Evolutionary conservation across 1,284 basidiomycete species (phyloP), one percentile per base, ranked within the genome.

Genomic region (Malassezia vespertilionis): DNA sequence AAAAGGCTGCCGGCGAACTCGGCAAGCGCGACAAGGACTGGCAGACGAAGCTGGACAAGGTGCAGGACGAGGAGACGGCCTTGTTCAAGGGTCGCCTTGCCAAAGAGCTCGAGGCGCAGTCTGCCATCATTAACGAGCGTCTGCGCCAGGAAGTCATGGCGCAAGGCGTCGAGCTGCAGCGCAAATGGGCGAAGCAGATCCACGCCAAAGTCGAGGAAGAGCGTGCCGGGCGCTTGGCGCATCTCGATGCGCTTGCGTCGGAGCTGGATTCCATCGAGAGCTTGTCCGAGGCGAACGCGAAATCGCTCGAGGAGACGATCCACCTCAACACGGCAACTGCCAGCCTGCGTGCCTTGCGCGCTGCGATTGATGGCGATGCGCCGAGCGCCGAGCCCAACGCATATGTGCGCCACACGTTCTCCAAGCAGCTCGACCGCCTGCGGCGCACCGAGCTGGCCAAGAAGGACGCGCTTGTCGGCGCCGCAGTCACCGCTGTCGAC

Each of bases 121-220:
- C 84, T 41, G 82, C 88, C 65, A 79, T 93, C 60, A 93, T 97
- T 72, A 90, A 96, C 47, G 63, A 67, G 53, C 52, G 89, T 36
- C 77, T 97, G 54, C 86, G 84, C 70, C 86, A 93, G 70, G 90
- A 93, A 71, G 88, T 97, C 49, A 79, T 96, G 37, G 83, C 88
- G 4, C 90, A 96, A 71, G 91, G 90, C 18, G 88, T 99, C 60
- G 91, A 96, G 75, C 80, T 96, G 35, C 91, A 97, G 72, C 81
- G 89, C 41, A 79, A 86, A 54, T 97, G 91, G 90, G 85, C 96
- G 49, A 81, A 86, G 35, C 88, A 95, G 46, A 83, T 97, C 77
- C 93, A 95, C 75, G 78, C 87, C 54, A 83, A 83, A 61, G 91
- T 97, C 48, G 91, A 99, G 74, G 80, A 88, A 66, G 93, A 97